Evolutionary conservation across 768 basidiomycete species (phyloP).

Genomic region (Trametes sanguinea): DNA sequence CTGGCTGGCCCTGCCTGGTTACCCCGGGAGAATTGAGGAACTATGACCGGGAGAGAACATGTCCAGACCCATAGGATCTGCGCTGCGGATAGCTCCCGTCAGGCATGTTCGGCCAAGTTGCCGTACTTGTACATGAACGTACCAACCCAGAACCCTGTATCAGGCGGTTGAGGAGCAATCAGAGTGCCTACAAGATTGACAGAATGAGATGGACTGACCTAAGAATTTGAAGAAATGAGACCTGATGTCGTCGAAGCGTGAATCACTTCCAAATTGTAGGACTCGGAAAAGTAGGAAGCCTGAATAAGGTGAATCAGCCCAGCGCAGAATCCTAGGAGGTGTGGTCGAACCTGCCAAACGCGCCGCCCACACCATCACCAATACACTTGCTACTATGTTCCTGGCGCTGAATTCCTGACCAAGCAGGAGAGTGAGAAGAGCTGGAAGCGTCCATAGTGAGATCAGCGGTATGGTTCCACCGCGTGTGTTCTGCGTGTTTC

Average conservation of each 20-base stretch:
- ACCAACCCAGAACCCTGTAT: conserved; percentile 58
- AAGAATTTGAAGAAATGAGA: conserved; percentile 66
- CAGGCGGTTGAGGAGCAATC: neutral
- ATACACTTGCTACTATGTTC: conserved; percentile 54
- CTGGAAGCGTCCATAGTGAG: conserved; percentile 32
- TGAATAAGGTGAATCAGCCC: conserved; percentile 5
- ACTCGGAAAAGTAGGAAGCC: conserved; percentile 73
- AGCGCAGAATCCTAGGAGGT: neutral
- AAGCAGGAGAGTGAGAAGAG: conserved; percentile 59
- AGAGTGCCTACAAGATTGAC: neutral
- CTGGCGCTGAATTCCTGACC: conserved; percentile 63
- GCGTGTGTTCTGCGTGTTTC: neutral
- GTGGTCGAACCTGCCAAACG: conserved; percentile 49
- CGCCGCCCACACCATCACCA: conserved; percentile 70
- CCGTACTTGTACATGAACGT: conserved; percentile 4
- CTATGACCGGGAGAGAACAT: conserved; percentile 62
- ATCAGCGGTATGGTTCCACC: neutral
- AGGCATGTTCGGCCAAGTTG: neutral
- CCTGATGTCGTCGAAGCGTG: conserved; percentile 67
- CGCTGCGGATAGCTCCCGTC: conserved; percentile 30
- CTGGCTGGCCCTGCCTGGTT: conserved; percentile 54
- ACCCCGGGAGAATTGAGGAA: conserved; percentile 72
- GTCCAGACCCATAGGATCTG: conserved; percentile 69
- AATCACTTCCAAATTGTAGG: conserved; percentile 64
- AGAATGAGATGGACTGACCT: conserved; percentile 34